Conservation (phyloP, 139 green algal species). For the Chlorella vulgaris region DNA sequence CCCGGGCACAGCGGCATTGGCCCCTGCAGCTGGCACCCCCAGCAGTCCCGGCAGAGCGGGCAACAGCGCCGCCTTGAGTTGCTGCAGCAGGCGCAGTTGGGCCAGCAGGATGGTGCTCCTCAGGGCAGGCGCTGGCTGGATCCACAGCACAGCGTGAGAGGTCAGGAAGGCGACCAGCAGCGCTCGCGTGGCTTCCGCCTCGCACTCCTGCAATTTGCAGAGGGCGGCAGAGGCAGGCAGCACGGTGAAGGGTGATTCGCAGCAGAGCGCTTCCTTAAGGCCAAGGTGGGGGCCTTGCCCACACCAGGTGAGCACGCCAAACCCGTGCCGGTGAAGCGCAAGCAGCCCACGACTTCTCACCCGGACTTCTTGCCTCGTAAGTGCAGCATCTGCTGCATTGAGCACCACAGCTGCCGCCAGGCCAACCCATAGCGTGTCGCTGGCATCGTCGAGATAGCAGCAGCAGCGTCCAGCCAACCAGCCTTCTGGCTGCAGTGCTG, state of each 20-base stretch:
- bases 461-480: constrained; percentile 8
- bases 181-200: neutral
- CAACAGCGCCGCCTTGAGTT: constrained; percentile 15
- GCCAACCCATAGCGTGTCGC: constrained; percentile 21
- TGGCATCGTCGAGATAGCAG: neutral
- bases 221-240: neutral
- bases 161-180: constrained; percentile 7
- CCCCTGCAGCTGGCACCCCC: neutral
- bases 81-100: constrained; percentile 16
- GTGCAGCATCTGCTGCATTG: neutral
- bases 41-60: constrained; percentile 4
- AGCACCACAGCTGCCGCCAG: neutral
- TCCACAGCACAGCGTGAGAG: constrained; percentile 16
- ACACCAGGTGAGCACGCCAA: neutral
- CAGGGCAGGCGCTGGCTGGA: neutral
- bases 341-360: too few relatives aligned
- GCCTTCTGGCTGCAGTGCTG: neutral
- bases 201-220: neutral
- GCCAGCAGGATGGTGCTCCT: neutral
- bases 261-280: neutral
- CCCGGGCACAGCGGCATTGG: neutral
- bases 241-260: too few relatives aligned
- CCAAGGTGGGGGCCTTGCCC: neutral
- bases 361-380: neutral
- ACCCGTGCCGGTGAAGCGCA: too few relatives aligned